Base-by-base conservation (phyloP, 495 filamentous ascomycete genomes). In the Aspergillus ellipticus region DNA sequence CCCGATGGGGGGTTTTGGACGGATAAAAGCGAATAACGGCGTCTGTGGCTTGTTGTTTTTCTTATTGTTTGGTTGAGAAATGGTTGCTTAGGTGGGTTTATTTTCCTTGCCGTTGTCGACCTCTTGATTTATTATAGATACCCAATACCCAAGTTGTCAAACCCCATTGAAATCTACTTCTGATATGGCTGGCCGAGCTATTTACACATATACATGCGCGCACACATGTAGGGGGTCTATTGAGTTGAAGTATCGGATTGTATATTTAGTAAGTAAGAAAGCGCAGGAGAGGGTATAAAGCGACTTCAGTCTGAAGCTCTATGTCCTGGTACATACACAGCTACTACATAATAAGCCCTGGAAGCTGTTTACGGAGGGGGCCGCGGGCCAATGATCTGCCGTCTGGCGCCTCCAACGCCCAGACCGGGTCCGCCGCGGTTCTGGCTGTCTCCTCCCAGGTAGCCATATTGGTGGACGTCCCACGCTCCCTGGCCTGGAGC, bases 391-490 rank as follows among this genome's bases (percentile, higher is more conserved):
- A 91, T 88, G 67, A 96, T 91, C 75, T 92, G 90, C 57, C 90
- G 82, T 64, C 88, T 77, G 2, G 75, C 73, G 24, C 87, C 87
- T 24, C 85, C 85, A 60, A 83, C 66, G 13, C 86, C 86, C 42
- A 95, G 83, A 1, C 89, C 89, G 55, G 78, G 72, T 1, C 70
- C 76, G 0, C 87, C 89, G 43, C 78, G 78, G 67, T 92, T 93
- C 81, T 93, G 89, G 56, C 80, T 85, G 65, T 96, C 91, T 6
- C 91, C 91, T 17, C 91, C 90, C 26, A 89, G 80, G 61, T 83
- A 96, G 7, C 91, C 91, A 59, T 92, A 96, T 72, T 96, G 91
- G 62, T 89, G 84, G 10, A 94, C 88, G 63, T 96, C 90, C 90
- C 90, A 96, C 4, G 81, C 80, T 2, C 85, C 84, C 15, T 75